These are phyloP conservation scores for Penicillium sp. DNA, from an alignment of 2,329 filamentous ascomycete species.

Conservation along the genomic window DNA sequence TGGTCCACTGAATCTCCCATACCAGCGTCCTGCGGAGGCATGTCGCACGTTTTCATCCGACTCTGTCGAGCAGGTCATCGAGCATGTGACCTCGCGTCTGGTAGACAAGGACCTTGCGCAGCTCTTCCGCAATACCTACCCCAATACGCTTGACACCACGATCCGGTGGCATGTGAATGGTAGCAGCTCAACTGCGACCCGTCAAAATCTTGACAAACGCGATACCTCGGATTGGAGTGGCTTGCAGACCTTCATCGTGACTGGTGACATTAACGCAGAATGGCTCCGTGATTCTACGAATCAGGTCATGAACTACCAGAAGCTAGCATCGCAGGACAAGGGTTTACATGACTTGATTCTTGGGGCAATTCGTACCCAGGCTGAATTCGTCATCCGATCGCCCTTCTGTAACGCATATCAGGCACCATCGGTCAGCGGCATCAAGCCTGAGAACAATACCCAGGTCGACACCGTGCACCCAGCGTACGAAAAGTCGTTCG, in stretches of 20 bases:
- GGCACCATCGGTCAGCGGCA: conserved; percentile 78
- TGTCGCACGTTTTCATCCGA: conserved; percentile 90
- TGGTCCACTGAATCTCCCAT: conserved; percentile 77
- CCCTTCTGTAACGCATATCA: conserved; percentile 99
- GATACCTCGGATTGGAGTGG: conserved; percentile 73
- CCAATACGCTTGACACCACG: conserved; percentile 87
- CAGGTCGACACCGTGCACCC: conserved; percentile 85
- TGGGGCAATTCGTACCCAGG: conserved; percentile 93
- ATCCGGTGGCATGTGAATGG: conserved; percentile 80
- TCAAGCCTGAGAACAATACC: conserved; percentile 71
- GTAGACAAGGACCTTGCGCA: conserved; percentile 83
- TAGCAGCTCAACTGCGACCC: conserved; percentile 32
- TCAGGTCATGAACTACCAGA: conserved; percentile 86
- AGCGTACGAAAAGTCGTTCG: conserved; percentile 74
- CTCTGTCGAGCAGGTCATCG: conserved; percentile 83
- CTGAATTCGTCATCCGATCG: conserved; percentile 88
- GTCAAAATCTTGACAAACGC: conserved; percentile 34
- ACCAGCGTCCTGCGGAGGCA: conserved; percentile 73
- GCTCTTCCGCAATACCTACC: conserved; percentile 93
- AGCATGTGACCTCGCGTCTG: conserved; percentile 75
- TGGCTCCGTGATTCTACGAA: conserved; percentile 93
- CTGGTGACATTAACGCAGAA: conserved; percentile 87
- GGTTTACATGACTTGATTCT: conserved; percentile 76
- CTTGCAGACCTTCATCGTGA: conserved; percentile 88
- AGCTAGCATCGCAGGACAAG: conserved; percentile 76